Conservation (phyloP, 495 filamentous ascomycete species). For the Penicillium fimorum region DNA sequence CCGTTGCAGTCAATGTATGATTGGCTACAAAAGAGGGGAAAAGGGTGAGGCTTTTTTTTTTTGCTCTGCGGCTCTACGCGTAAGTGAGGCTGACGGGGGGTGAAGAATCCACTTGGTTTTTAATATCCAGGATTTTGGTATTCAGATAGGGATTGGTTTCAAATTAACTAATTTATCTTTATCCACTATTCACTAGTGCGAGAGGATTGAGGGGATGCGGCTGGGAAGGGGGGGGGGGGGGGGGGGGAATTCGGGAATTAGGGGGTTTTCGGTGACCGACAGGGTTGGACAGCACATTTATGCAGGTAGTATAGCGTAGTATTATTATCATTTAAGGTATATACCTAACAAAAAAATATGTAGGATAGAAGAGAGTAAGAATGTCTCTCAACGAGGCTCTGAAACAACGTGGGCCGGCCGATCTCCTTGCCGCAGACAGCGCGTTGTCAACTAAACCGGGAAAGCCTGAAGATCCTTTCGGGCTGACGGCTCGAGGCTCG, state of each 20-base stretch:
- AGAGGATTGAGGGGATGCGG: neutral
- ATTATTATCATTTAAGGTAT: neutral
- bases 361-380: neutral
- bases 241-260: neutral
- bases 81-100: constrained; percentile 27
- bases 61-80: constrained; percentile 29
- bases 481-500: neutral
- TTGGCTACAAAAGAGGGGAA: constrained; percentile 4
- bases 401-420: constrained; percentile 12
- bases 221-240: too few relatives aligned
- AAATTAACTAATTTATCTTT: neutral
- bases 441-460: constrained; percentile 6
- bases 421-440: constrained; percentile 13
- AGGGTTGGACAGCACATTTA: constrained; percentile 3
- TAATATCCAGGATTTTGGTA: neutral
- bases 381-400: constrained; percentile 5
- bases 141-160: neutral
- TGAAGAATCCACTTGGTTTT: constrained; percentile 15
- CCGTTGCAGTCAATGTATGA: neutral
- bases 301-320: constrained; percentile 4
- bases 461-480: constrained; percentile 9
- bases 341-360: too few relatives aligned
- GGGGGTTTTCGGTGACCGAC: constrained; percentile 1
- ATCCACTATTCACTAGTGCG: constrained; percentile 5
- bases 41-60: constrained; percentile 24